Evolutionary conservation across 2,329 filamentous ascomycete genomes (phyloP).

Genomic region (Botrytis sinoallii): DNA sequence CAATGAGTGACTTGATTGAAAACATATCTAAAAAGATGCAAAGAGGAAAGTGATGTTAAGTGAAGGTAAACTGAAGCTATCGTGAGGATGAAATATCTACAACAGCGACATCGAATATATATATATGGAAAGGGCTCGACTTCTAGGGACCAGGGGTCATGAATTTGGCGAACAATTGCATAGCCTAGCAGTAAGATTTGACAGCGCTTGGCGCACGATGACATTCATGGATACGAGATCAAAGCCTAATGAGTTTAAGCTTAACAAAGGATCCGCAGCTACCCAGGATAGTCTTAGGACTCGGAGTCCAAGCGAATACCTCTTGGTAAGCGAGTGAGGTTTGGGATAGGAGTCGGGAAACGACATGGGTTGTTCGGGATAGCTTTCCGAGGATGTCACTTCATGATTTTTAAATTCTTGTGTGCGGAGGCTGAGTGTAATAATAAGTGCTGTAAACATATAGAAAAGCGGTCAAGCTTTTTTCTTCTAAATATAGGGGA

Average conservation of each 20-base stretch:
- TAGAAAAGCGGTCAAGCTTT: no score
- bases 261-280: neutral
- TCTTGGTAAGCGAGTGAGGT: neutral
- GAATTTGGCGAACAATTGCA: neutral
- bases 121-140: neutral
- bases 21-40: constrained; percentile 16
- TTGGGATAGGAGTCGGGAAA: neutral
- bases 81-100: neutral
- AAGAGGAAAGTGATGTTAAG: neutral
- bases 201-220: neutral
- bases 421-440: no score
- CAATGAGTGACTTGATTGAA: constrained; percentile 21
- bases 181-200: neutral
- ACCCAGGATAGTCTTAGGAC: neutral
- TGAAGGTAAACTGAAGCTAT: neutral
- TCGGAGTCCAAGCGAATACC: neutral
- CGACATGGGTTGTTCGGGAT: neutral
- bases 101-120: neutral
- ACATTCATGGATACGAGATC: neutral
- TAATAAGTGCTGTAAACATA: no score
- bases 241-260: neutral
- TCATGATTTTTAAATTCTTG: neutral
- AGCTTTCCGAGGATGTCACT: no score
- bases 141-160: neutral
- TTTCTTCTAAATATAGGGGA: no score